A percentile compares a stretch with the other conserved stretches of the same genome.
phyloP scores from a whole-genome alignment of 495 filamentous ascomycete genomes.

The Xylaria acuta region DNA sequence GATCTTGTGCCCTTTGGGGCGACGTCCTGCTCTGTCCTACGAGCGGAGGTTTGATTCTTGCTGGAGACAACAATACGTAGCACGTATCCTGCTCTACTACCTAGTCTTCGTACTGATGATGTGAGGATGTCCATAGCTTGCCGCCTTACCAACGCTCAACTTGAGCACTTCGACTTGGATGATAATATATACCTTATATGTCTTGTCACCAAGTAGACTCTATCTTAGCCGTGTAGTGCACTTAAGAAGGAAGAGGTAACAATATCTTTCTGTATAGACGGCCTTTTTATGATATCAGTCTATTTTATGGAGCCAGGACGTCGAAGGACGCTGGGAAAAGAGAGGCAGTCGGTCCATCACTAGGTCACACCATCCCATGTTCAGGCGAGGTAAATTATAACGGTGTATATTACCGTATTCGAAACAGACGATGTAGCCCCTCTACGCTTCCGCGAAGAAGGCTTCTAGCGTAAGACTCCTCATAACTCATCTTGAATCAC shows the following conservation, averaged over 20 bases:
- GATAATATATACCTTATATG: neutral
- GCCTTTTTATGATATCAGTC: no score
- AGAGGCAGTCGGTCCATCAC: neutral
- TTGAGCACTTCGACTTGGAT: neutral
- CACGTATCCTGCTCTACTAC: no score
- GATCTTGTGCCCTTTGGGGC: constrained; percentile 24
- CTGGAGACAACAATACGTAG: constrained; percentile 36
- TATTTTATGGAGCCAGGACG: neutral
- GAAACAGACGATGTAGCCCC: neutral
- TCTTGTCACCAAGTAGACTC: neutral
- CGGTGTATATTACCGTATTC: neutral
- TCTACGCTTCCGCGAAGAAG: neutral
- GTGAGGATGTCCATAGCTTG: neutral
- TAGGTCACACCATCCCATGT: neutral
- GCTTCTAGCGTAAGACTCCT: neutral
- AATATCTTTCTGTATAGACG: neutral
- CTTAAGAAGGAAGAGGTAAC: neutral
- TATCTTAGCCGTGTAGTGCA: neutral
- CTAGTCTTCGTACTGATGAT: no score
- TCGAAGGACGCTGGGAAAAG: neutral
- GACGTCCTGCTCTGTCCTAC: constrained; percentile 37
- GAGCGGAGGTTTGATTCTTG: constrained; percentile 40
- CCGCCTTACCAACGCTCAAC: neutral
- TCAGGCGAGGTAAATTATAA: neutral
- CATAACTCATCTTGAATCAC: neutral